Percentiles rank a stretch among this genome's conserved stretches.
phyloP scores from a whole-genome alignment of 129 eudicot genomes.

The Artemisia annua region DNA sequence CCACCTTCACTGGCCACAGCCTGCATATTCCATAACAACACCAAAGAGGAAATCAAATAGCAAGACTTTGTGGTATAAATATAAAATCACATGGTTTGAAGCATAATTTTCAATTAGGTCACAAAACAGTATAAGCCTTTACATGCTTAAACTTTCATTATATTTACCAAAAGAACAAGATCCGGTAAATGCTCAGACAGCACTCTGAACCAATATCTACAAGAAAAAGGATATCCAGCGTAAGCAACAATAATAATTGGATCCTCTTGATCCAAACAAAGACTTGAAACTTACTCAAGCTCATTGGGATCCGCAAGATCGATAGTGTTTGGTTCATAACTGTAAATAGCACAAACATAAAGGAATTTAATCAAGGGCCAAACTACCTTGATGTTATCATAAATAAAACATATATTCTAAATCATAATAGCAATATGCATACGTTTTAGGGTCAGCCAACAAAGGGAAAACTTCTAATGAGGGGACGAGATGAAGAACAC shows the following conservation, averaged over 20 bases:
- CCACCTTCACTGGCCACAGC: conserved; percentile 99
- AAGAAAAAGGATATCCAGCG: conserved; percentile 15
- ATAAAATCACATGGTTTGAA: neutral
- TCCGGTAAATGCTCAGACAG: conserved; percentile 85
- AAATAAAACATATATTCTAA: neutral
- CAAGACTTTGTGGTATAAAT: neutral
- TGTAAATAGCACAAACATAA: conserved; percentile 34
- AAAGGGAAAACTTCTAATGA: conserved; percentile 90
- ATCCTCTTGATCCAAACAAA: neutral
- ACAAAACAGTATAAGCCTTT: neutral
- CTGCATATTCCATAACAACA: conserved; percentile 38
- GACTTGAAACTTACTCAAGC: conserved; percentile 72
- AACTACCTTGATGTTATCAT: neutral
- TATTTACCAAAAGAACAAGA: conserved; percentile 89
- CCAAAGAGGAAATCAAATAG: neutral
- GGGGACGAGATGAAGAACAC: conserved; percentile 93
- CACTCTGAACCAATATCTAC: conserved; percentile 96
- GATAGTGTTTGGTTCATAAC: conserved; percentile 96
- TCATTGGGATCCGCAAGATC: conserved; percentile 91
- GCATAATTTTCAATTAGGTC: conserved; percentile 3
- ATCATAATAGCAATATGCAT: conserved; percentile 18
- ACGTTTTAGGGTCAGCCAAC: conserved; percentile 87
- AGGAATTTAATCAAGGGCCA: conserved; percentile 10
- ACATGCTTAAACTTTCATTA: neutral
- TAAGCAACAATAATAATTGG: conserved; percentile 8